These are phyloP conservation scores for Peronosclerospora sorghi DNA, from an alignment of 352 stramenopile genomes.

Conservation along the genomic window DNA sequence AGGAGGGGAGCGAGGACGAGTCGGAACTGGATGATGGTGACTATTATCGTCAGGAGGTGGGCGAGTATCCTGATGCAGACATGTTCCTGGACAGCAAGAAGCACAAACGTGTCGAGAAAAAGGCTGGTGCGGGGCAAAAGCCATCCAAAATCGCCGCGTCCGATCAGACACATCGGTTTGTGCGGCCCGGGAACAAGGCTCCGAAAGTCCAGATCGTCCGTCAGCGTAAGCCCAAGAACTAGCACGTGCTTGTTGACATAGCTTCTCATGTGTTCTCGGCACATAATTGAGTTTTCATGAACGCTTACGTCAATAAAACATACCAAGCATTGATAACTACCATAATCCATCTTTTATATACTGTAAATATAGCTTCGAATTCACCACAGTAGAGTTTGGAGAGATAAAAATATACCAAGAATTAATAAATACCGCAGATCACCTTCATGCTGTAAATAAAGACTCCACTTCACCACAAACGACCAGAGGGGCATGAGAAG, in stretches of 20 bases:
- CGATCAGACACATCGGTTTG: conserved; percentile 54
- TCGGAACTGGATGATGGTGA: conserved; percentile 66
- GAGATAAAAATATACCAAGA: too few species aligned
- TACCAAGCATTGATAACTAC: too few species aligned
- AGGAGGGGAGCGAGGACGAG: conserved; percentile 34
- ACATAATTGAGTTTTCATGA: background rate
- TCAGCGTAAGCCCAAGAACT: conserved; percentile 39
- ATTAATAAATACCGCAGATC: too few species aligned
- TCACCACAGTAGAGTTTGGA: too few species aligned
- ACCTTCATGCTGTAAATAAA: too few species aligned
- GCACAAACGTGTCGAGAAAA: conserved; percentile 30
- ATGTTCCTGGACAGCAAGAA: conserved; percentile 57
- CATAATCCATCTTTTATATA: too few species aligned
- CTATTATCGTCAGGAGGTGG: conserved; percentile 78
- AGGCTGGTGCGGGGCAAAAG: conserved; percentile 24
- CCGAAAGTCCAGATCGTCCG: conserved; percentile 53
- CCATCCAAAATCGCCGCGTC: conserved; percentile 46
- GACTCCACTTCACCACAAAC: too few species aligned
- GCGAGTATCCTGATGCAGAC: conserved; percentile 67
- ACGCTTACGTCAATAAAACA: background rate
- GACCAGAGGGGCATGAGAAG: too few species aligned
- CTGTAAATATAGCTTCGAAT: too few species aligned
- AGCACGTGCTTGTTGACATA: background rate
- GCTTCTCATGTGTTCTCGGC: background rate
- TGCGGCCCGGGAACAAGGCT: conserved; percentile 20